phyloP scores from a whole-genome alignment of 352 stramenopile genomes.

The Phytophthora palmivora region DNA sequence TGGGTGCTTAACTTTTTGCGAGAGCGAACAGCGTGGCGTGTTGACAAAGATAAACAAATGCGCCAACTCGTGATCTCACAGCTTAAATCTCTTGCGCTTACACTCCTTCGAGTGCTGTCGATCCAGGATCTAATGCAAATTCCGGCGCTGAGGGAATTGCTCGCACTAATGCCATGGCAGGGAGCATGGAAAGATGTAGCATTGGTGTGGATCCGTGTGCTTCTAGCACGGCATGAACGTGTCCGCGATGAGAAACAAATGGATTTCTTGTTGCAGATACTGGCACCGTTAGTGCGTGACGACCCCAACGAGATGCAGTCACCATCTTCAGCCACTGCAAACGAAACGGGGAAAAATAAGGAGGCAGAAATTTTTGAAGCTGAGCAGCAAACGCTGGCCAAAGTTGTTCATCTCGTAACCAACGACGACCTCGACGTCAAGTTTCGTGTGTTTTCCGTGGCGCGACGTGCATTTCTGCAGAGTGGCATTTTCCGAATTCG shows the following conservation, averaged over 20 bases:
- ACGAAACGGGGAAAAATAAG: constrained; percentile 20
- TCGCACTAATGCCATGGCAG: constrained; percentile 59
- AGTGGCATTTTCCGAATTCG: constrained; percentile 91
- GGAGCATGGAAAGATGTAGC: constrained; percentile 61
- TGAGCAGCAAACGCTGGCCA: constrained; percentile 93
- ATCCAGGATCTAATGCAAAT: constrained; percentile 52
- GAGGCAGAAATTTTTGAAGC: constrained; percentile 65
- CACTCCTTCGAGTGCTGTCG: constrained; percentile 42
- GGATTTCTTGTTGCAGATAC: constrained; percentile 71
- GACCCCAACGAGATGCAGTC: constrained; percentile 54
- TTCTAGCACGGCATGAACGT: constrained; percentile 51
- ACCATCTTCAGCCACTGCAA: constrained; percentile 4
- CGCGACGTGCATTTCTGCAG: constrained; percentile 78
- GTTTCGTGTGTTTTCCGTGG: constrained; percentile 67
- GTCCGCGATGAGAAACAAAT: constrained; percentile 47
- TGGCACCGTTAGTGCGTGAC: constrained; percentile 92
- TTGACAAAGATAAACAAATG: constrained; percentile 37
- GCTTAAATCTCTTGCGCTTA: constrained; percentile 36
- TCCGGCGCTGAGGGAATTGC: constrained; percentile 42
- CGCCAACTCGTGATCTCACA: constrained; percentile 33
- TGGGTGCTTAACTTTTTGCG: constrained; percentile 34
- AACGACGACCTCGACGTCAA: constrained; percentile 71
- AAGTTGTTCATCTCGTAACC: constrained; percentile 94
- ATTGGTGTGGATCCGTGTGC: constrained; percentile 52
- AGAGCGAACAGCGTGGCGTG: constrained; percentile 34